phyloP scores from a whole-genome alignment of 495 filamentous ascomycete species.

The Aspergillus conjunctus region DNA sequence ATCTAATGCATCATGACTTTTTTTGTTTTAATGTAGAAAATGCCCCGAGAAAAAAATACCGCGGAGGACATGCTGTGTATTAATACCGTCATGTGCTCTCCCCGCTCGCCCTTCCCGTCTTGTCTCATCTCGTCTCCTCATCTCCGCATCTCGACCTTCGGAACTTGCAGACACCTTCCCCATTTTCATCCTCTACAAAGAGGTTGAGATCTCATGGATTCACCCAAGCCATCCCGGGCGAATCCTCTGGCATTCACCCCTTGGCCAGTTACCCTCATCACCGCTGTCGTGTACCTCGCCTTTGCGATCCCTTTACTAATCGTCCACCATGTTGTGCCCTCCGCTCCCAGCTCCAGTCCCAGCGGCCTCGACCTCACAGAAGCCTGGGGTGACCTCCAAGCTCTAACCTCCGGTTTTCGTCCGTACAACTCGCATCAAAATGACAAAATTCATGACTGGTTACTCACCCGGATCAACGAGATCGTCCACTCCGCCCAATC shows the following conservation, averaged over 20 bases:
- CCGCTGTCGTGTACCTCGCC: constrained; percentile 67
- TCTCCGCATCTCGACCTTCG: constrained; percentile 20
- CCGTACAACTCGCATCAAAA: constrained; percentile 86
- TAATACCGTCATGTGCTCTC: constrained; percentile 7
- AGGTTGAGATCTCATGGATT: constrained; percentile 35
- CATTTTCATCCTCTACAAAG: constrained; percentile 4
- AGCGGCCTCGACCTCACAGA: constrained; percentile 73
- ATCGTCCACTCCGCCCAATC: constrained; percentile 54
- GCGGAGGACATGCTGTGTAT: neutral
- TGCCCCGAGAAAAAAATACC: neutral
- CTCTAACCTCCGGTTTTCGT: constrained; percentile 74
- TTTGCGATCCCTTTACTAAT: constrained; percentile 69
- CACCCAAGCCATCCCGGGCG: constrained; percentile 30
- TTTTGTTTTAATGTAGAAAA: neutral
- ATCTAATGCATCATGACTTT: neutral
- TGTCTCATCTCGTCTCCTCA: constrained; percentile 14
- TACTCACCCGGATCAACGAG: constrained; percentile 68
- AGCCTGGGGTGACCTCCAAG: constrained; percentile 83
- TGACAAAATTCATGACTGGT: constrained; percentile 74
- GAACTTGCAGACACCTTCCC: constrained; percentile 4
- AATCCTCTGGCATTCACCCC: constrained; percentile 66
- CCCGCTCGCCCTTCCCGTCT: constrained; percentile 5
- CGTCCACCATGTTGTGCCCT: constrained; percentile 73
- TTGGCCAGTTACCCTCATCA: constrained; percentile 72
- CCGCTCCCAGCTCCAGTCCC: constrained; percentile 60